Evolutionary conservation across 1,284 basidiomycete genomes (phyloP).

Genomic region (Vanrija sp.): DNA sequence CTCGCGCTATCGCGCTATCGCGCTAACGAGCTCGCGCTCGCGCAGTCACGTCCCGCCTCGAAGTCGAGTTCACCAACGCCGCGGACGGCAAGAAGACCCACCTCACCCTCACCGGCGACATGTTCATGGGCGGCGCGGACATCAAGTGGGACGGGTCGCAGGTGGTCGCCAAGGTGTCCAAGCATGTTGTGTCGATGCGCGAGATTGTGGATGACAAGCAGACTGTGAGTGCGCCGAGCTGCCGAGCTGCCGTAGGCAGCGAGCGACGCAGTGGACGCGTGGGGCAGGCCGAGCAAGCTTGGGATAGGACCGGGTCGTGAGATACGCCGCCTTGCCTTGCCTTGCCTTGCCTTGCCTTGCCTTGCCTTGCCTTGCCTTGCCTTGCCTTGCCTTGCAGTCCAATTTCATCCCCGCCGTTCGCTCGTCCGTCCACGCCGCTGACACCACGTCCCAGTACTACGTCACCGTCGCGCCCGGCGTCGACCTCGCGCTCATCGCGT

Average conservation of each 20-base stretch:
- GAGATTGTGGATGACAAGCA: slow-evolving; percentile 40
- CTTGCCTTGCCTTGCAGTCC: no score
- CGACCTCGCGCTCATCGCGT: slow-evolving; percentile 11
- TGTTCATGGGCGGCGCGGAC: slow-evolving; percentile 38
- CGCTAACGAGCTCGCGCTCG: not conserved
- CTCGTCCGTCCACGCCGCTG: not conserved
- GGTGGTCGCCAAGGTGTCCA: slow-evolving; percentile 36
- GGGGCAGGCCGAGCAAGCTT: no score
- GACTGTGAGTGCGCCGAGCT: slow-evolving; percentile 36
- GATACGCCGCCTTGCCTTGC: no score
- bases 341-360: no score
- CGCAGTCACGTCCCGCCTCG: slow-evolving; percentile 3
- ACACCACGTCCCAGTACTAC: slow-evolving; percentile 5
- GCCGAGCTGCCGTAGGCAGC: not conserved
- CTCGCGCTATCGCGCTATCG: not conserved
- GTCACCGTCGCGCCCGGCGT: slow-evolving; percentile 15
- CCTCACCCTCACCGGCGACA: slow-evolving; percentile 34
- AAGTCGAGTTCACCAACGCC: slow-evolving; percentile 36
- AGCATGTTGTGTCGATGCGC: slow-evolving; percentile 34
- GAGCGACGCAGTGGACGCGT: no score
- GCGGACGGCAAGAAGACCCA: slow-evolving; percentile 23
- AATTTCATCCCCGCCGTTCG: no score
- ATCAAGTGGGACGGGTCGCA: slow-evolving; percentile 30
- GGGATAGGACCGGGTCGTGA: no score
- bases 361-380: no score